Conservation (phyloP, 441 rosid genomes). For the Corymbia citriodora region DNA sequence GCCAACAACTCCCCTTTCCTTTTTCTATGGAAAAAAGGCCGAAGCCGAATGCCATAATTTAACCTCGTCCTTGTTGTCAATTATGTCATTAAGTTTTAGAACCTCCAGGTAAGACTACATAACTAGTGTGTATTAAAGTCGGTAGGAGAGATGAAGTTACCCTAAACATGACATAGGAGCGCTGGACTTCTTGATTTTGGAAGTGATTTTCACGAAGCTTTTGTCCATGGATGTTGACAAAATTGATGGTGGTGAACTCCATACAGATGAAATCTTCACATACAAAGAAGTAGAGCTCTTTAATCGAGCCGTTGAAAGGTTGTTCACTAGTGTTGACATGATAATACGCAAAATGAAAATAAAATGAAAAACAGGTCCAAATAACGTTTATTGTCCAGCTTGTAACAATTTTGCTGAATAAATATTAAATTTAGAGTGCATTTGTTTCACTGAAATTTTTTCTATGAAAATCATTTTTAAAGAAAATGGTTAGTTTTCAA, state of each 20-base stretch:
- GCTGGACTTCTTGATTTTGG: background rate
- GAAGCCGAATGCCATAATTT: no score
- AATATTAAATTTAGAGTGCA: background rate
- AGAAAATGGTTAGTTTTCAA: background rate
- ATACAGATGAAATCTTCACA: background rate
- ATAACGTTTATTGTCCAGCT: background rate
- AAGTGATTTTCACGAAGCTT: background rate
- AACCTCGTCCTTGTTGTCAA: background rate
- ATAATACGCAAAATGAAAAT: background rate
- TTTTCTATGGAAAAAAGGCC: no score
- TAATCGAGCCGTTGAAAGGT: background rate
- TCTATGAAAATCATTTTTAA: background rate
- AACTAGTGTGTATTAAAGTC: background rate
- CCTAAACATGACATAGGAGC: background rate
- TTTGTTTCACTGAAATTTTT: background rate
- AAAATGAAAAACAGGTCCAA: background rate
- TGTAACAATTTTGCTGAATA: background rate
- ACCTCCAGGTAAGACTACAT: background rate
- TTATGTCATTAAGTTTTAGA: background rate
- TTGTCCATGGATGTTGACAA: background rate
- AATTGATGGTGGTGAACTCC: background rate
- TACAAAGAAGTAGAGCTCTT: background rate
- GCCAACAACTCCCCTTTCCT: background rate
- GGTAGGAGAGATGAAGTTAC: background rate
- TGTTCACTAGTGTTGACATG: background rate